Evolutionary conservation across 1,284 basidiomycete genomes (phyloP).

Genomic region (Rhodotorula sp.): DNA sequence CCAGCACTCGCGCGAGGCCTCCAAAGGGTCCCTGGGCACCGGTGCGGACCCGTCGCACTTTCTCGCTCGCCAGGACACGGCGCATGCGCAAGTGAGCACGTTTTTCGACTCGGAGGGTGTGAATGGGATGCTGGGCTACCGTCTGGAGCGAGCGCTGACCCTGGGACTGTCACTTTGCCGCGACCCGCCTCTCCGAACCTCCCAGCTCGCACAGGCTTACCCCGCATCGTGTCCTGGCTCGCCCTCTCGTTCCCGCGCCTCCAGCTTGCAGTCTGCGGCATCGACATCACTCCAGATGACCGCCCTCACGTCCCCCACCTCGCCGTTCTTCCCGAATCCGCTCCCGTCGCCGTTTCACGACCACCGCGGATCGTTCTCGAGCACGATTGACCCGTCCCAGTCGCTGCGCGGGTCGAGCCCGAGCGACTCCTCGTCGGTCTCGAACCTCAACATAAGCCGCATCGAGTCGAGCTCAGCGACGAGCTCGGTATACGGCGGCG

Average conservation of each 20-base stretch:
- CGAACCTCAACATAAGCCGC: constrained; percentile 21
- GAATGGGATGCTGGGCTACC: no score
- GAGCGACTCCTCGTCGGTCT: constrained; percentile 26
- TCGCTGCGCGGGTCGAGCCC: constrained; percentile 31
- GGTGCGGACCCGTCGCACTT: not conserved
- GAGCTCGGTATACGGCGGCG: constrained; percentile 26
- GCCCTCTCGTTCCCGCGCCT: constrained; percentile 22
- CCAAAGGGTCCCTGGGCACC: not conserved
- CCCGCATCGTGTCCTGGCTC: constrained; percentile 20
- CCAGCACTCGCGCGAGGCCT: not conserved
- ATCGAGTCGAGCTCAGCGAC: constrained; percentile 27
- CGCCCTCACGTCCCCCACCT: constrained; percentile 16
- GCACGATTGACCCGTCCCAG: constrained; percentile 33
- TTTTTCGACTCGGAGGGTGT: not conserved
- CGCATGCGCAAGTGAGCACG: not conserved
- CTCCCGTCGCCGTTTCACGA: constrained; percentile 35
- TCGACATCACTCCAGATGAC: constrained; percentile 15
- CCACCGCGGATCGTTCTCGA: constrained; percentile 10
- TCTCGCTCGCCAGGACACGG: not conserved
- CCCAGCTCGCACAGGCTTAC: not conserved
- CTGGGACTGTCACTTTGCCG: not conserved
- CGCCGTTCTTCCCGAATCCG: constrained; percentile 24
- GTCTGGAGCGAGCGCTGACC: not conserved
- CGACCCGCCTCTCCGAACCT: not conserved
- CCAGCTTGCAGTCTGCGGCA: constrained; percentile 12